Base-by-base conservation (phyloP, 768 basidiomycete genomes). In the Hortiboletus flavorubellus region DNA sequence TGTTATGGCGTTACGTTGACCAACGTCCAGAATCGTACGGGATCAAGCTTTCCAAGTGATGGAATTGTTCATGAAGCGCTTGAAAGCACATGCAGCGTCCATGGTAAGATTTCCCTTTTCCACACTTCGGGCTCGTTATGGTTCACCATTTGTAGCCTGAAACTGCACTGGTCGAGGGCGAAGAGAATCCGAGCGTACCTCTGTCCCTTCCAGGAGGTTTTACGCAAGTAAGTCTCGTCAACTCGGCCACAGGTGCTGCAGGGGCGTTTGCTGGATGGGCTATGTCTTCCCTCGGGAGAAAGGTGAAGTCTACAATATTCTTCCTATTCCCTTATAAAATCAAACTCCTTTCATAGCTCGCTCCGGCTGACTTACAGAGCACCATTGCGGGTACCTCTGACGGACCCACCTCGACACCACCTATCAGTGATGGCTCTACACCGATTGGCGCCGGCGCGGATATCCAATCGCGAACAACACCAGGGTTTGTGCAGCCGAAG, bases 31-130 rank as follows among this genome's bases (percentile, higher is more conserved):
- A 62, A 70, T 92, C 8, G 96, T 98, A 0, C 83, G 97, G 18
- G 95, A 98, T 71, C 96, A 98, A 64, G 96, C 92, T 2, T 98
- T 96, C 79, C 96, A 91, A 71, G 89, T 93, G 7, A 78, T 96
- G 51, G 91, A 92, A 41, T 74, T 96, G 46, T 94, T 97, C 64
- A 76, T 96, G 58, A 91, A 89, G 69, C 84, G 80, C 59, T 73
- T 98, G 30, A 93, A 97, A 65, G 80, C 75, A 8, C 80, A 97
- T 62, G 91, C 87, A 2, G 79, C 80, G 0, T 78, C 82, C 3
- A 90, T 99, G 94, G 95, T 93, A 49, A n/a, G 79, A 59, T 10
- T 47, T 21, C 16, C 3, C 9, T 35, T 26, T 33, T 31, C 11
- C 33, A 12, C 8, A 5, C 8, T 29, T 0, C 18, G 9, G n/a